These are phyloP conservation scores for Nepenthes gracilis DNA, from an alignment of 148 eudicot genomes.

Conservation along the genomic window DNA sequence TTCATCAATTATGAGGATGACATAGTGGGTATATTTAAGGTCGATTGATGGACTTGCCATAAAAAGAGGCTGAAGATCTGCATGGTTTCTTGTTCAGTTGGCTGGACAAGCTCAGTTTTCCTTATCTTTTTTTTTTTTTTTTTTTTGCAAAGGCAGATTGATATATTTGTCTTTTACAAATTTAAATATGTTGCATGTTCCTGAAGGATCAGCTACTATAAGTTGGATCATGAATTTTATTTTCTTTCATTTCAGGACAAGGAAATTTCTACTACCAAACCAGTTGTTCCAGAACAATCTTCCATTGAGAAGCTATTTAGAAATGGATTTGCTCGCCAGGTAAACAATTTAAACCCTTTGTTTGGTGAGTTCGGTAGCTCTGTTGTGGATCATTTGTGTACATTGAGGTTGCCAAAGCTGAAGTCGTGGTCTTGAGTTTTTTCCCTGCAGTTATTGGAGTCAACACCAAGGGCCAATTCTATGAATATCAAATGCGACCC, in stretches of 20 bases:
- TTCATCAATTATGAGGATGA: too few species aligned
- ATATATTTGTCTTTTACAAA: too few species aligned
- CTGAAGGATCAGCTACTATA: too few species aligned
- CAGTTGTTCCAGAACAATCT: slow-evolving; percentile 15
- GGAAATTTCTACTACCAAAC: slow-evolving; percentile 18
- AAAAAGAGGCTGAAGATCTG: too few species aligned
- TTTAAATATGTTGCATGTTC: too few species aligned
- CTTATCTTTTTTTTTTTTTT: too few species aligned
- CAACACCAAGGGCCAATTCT: slow-evolving; percentile 53
- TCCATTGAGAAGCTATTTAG: slow-evolving; percentile 59
- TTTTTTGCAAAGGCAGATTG: too few species aligned
- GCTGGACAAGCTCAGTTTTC: too few species aligned
- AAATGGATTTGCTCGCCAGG: slow-evolving; percentile 80
- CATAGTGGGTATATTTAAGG: too few species aligned
- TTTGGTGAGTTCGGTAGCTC: neutral
- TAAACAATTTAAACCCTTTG: slow-evolving; percentile 10
- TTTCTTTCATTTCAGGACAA: slow-evolving; percentile 31
- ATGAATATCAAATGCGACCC: slow-evolving; percentile 72
- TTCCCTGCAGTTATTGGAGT: slow-evolving; percentile 46
- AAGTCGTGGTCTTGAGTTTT: neutral
- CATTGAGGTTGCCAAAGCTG: neutral
- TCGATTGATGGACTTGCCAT: too few species aligned
- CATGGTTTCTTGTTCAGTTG: too few species aligned
- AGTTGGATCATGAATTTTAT: neutral
- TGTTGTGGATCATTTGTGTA: neutral